Base-by-base conservation (phyloP, 371 early-diverging fungal genomes). In the Cokeromyces recurvatus region DNA sequence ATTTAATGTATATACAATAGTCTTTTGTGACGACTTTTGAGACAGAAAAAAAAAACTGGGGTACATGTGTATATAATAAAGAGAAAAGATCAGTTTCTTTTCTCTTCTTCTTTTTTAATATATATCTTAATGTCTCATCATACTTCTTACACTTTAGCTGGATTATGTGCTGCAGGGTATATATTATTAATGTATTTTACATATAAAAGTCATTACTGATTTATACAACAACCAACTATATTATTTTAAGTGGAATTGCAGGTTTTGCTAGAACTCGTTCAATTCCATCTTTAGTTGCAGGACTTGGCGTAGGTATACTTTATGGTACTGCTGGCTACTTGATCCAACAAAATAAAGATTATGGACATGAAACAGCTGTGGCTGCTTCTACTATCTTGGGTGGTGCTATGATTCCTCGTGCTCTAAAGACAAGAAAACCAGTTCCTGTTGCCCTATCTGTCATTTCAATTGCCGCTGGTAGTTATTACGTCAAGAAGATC, bases 311-410 rank as follows among this genome's bases (percentile, higher is more conserved):
- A 36, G 86, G 80, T 12, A 60, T 74, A 0, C 63, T 80, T 29
- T 85, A 80, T 31, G 78, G 74, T 34, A 55, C 64, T 20, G 78
- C 86, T 17, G 84, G 77, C 7, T 76, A 79, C 49, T 54, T 86
- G 23, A 71, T 86, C 31, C 67, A 79, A 54, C 66, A 73, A 51
- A 83, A 86, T 66, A 63, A 46, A 25, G 78, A 84, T 39, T 81
- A 82, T 54, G 86, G 86, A n/a, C 68, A 73, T 43, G 83, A 82
- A 48, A 72, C 81, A 20, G 84, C 82, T 29, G 66, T 77, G 24
- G 78, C 64, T 43, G 79, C 86, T 35, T 77, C 79, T 22, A 51
- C 60, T 19, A 16, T 84, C 15, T 62, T 86, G 46, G 63, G 74
- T 34, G 77, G 71, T 32, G 75, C 82, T 36, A 79, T 81, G 77